Evolutionary conservation across 179 eudicot species (phyloP).

Genomic region (Beta macrorhiza): DNA sequence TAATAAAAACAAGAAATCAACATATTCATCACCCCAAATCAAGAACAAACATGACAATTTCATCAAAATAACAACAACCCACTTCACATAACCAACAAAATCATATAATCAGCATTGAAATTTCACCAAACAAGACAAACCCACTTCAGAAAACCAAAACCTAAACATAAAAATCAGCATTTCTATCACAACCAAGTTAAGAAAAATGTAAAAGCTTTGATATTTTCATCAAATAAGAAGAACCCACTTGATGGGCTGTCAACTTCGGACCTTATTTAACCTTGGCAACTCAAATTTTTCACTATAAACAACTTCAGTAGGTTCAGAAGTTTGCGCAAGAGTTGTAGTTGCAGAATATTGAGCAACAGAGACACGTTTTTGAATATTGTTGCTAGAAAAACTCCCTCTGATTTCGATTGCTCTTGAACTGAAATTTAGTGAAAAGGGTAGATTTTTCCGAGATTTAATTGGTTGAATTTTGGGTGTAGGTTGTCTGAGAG

Average conservation of each 20-base stretch:
- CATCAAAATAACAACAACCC: background rate
- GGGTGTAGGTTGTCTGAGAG: conserved; percentile 26
- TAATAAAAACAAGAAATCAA: background rate
- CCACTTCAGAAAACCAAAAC: background rate
- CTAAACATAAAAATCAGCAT: background rate
- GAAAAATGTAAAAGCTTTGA: background rate
- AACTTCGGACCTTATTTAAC: conserved; percentile 47
- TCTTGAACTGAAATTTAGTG: conserved; percentile 27
- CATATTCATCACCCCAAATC: background rate
- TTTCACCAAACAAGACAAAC: background rate
- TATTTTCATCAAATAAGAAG: background rate
- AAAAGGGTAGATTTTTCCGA: conserved; percentile 27
- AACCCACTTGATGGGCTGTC: conserved; percentile 2
- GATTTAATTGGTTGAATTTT: conserved; percentile 20
- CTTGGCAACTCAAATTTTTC: conserved; percentile 46
- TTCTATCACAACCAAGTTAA: background rate
- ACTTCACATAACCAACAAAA: too few species aligned
- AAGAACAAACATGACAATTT: background rate
- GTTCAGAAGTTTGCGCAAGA: conserved; percentile 25
- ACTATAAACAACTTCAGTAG: conserved; percentile 37
- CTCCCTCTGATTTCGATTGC: conserved; percentile 37
- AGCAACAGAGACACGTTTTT: conserved; percentile 26
- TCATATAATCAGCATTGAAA: background rate
- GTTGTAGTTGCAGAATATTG: conserved; percentile 43
- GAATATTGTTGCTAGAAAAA: conserved; percentile 28